These are phyloP conservation scores for Russula griseocarnosa DNA, from an alignment of 768 basidiomycete species.

Conservation along the genomic window DNA sequence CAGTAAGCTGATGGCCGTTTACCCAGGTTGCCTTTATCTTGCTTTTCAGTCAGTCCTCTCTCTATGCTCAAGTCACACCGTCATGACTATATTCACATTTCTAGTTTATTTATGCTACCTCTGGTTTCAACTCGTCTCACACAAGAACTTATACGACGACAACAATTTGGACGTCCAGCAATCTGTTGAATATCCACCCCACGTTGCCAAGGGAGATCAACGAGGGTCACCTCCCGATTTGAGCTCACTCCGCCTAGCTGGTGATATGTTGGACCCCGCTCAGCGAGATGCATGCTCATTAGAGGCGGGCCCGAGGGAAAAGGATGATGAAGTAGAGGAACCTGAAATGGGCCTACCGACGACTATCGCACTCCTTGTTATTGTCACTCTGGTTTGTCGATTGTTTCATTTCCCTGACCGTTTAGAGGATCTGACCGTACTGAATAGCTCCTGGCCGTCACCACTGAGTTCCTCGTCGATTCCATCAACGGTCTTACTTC, in stretches of 20 bases:
- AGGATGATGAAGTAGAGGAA: constrained; percentile 27
- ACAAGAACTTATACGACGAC: constrained; percentile 51
- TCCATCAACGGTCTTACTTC: constrained; percentile 74
- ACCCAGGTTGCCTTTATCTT: constrained; percentile 49
- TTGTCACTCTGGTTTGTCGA: constrained; percentile 40
- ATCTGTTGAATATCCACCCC: not conserved
- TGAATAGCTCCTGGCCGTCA: constrained; percentile 46
- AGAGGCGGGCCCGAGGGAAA: constrained; percentile 26
- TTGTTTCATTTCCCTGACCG: not conserved
- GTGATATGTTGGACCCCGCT: not conserved
- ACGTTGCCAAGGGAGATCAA: constrained; percentile 2
- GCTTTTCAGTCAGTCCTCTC: constrained; percentile 43
- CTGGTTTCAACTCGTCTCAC: constrained; percentile 55
- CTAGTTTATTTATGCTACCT: constrained; percentile 50
- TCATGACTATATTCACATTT: not conserved
- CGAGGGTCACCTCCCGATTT: not conserved
- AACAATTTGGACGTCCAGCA: constrained; percentile 2
- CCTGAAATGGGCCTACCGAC: constrained; percentile 38
- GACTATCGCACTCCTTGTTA: constrained; percentile 36
- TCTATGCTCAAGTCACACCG: not conserved
- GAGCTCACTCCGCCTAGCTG: not conserved
- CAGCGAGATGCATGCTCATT: not conserved
- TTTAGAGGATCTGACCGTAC: not conserved
- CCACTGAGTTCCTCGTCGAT: constrained; percentile 65
- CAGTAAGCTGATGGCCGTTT: not conserved